Percentiles rank a stretch among this genome's conserved stretches.
These are phyloP conservation scores for Neobulgaria alba DNA, from an alignment of 2,329 filamentous ascomycete genomes.

Conservation along the genomic window DNA sequence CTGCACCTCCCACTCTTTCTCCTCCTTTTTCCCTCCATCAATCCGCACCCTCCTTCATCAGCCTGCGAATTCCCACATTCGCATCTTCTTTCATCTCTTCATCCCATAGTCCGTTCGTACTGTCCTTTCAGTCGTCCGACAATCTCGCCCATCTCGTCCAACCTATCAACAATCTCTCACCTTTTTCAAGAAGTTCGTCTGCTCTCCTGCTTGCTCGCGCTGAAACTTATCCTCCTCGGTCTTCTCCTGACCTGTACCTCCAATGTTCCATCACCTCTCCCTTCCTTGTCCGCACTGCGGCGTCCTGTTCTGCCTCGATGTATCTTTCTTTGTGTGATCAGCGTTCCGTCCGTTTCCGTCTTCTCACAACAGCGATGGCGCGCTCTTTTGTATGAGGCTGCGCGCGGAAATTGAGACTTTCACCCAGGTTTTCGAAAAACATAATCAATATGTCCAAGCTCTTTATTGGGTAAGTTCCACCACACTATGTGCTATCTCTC, in stretches of 20 bases:
- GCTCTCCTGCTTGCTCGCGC: constrained; percentile 28
- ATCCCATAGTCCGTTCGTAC: constrained; percentile 19
- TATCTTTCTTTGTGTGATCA: constrained; percentile 30
- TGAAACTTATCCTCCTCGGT: constrained; percentile 21
- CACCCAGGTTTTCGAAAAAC: constrained; percentile 26
- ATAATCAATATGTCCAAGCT: constrained; percentile 72
- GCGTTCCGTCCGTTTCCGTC: constrained; percentile 25
- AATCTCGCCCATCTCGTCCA: constrained; percentile 4
- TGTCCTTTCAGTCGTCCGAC: constrained; percentile 28
- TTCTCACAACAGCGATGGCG: constrained; percentile 25
- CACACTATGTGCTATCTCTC: constrained; percentile 1
- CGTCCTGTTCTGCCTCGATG: constrained; percentile 30
- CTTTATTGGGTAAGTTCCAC: constrained; percentile 72
- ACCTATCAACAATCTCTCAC: constrained; percentile 13
- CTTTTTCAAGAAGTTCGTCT: constrained; percentile 29
- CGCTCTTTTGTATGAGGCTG: constrained; percentile 28
- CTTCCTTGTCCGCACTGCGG: constrained; percentile 25
- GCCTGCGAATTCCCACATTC: constrained; percentile 10
- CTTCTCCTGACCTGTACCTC: constrained; percentile 4
- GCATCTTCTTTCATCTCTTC: constrained; percentile 5
- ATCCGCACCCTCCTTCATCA: constrained; percentile 12
- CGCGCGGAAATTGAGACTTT: constrained; percentile 33
- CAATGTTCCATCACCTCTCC: constrained; percentile 22
- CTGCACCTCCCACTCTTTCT: constrained; percentile 10
- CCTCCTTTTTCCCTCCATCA: constrained; percentile 13